These are phyloP conservation scores for Sisymbrium irio DNA, from an alignment of 345 rosid genomes.

Conservation along the genomic window DNA sequence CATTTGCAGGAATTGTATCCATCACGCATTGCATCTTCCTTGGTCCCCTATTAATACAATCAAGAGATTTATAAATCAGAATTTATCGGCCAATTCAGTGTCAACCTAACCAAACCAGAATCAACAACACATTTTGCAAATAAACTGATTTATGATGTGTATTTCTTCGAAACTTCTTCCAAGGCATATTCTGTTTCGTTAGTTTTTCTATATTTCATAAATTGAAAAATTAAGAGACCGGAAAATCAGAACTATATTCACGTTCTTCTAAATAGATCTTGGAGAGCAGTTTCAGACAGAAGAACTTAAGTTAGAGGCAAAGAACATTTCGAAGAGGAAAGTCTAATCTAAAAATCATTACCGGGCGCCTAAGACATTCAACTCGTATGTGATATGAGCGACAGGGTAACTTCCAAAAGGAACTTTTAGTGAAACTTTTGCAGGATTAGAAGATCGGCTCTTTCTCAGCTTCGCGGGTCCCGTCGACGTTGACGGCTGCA, in stretches of 20 bases:
- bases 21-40: constrained; percentile 73
- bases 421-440: constrained; percentile 55
- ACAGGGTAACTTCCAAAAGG: constrained; percentile 68
- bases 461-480: constrained; percentile 54
- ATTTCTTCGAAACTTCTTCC: not conserved
- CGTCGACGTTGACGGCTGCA: constrained; percentile 47
- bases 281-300: not conserved
- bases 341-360: constrained; percentile 26
- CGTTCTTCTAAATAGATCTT: not conserved
- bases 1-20: constrained; percentile 52
- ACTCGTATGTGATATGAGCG: constrained; percentile 71
- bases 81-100: not conserved
- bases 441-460: constrained; percentile 45
- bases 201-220: too few relatives aligned
- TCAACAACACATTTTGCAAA: not conserved
- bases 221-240: not conserved
- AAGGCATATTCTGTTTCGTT: not conserved
- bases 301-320: not conserved
- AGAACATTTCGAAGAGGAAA: not conserved
- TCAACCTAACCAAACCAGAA: not conserved
- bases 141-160: not conserved
- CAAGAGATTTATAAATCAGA: constrained; percentile 14
- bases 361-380: constrained; percentile 88
- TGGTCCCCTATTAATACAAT: constrained; percentile 55
- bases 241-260: not conserved